Conservation (phyloP, 2,329 filamentous ascomycete genomes). For the Corniculantispora saksenae region DNA sequence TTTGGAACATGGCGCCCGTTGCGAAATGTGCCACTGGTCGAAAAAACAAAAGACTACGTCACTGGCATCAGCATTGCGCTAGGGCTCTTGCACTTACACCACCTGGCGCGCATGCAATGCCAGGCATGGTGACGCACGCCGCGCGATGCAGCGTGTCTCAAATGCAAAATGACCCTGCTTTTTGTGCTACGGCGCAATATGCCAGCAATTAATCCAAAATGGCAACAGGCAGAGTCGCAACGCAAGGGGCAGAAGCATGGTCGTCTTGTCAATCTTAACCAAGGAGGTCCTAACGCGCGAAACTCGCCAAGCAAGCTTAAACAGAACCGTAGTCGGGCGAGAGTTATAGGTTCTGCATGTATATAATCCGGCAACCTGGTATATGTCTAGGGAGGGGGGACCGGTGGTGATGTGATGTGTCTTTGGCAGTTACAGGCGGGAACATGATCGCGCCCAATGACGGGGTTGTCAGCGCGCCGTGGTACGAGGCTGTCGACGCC, state of each 20-base stretch:
- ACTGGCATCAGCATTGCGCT: not conserved
- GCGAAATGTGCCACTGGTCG: not conserved
- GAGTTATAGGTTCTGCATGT: not conserved
- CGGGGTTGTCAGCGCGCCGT: not conserved
- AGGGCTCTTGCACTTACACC: constrained; percentile 3
- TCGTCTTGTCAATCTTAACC: not conserved
- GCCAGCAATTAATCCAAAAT: not conserved
- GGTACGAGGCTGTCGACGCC: constrained; percentile 6
- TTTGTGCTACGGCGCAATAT: not conserved
- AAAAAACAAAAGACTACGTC: not conserved
- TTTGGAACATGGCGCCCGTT: not conserved
- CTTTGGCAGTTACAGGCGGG: not conserved
- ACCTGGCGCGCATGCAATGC: not conserved
- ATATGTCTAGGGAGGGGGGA: not conserved
- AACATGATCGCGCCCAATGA: not conserved
- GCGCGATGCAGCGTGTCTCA: constrained; percentile 8
- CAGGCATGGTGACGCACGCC: constrained; percentile 12
- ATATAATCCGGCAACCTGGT: not conserved
- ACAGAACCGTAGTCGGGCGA: constrained; percentile 5
- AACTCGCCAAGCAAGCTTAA: constrained; percentile 9
- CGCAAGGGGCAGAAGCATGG: not conserved
- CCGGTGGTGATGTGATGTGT: not conserved
- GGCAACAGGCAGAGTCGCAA: constrained; percentile 3
- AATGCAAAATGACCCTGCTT: not conserved
- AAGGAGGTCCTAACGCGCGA: not conserved